These are phyloP conservation scores for Microsporum ferrugineum DNA, from an alignment of 2,329 filamentous ascomycete species.

Conservation along the genomic window DNA sequence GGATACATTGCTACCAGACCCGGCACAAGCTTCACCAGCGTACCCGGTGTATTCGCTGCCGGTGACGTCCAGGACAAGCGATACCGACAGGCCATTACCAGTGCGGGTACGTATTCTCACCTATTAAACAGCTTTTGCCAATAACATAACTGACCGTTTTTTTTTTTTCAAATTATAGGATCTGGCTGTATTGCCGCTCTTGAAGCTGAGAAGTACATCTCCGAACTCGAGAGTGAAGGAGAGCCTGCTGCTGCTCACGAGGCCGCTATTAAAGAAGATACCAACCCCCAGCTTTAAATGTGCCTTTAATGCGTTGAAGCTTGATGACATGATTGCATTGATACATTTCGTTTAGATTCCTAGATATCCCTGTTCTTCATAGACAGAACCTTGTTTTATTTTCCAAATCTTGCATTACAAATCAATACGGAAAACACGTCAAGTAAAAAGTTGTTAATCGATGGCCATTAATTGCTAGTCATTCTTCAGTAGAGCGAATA, in stretches of 20 bases:
- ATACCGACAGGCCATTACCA: constrained; percentile 95
- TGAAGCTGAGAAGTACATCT: constrained; percentile 86
- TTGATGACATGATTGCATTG: constrained; percentile 2
- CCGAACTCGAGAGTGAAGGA: constrained; percentile 54
- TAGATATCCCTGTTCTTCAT: not conserved
- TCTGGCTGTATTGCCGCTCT: constrained; percentile 92
- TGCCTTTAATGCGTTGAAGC: not conserved
- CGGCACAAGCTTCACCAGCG: constrained; percentile 75
- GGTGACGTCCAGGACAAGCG: constrained; percentile 98
- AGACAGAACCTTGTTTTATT: not conserved
- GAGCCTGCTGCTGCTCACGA: constrained; percentile 39
- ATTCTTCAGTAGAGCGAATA: not conserved
- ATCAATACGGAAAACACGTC: not conserved
- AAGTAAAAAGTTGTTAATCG: not conserved
- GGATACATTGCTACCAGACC: constrained; percentile 84
- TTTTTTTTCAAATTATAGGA: not conserved
- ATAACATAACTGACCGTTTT: constrained; percentile 16
- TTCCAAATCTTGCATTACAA: not conserved
- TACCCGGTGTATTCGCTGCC: constrained; percentile 88
- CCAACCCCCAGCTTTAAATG: constrained; percentile 51
- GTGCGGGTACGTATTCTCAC: constrained; percentile 58
- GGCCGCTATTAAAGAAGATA: constrained; percentile 34
- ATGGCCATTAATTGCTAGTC: too few species aligned
- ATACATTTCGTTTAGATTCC: not conserved
- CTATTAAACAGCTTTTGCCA: not conserved